Base-by-base conservation (phyloP, 441 rosid species). In the Pelargonium exstipulatum region DNA sequence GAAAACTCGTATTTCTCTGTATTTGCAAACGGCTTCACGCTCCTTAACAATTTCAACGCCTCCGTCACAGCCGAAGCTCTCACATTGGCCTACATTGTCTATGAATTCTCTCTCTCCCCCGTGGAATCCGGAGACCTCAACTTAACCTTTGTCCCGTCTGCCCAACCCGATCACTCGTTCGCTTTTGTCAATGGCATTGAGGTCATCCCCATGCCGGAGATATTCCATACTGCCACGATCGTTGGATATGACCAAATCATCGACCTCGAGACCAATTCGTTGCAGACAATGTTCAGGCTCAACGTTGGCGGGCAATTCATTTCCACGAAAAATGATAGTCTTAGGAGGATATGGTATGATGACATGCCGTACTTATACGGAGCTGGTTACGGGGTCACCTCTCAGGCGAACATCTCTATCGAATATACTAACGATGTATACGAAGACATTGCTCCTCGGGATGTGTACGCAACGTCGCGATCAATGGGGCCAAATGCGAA, bases 231-330 rank as follows among this genome's bases (percentile, higher is more conserved):
- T 2, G 97, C 87, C 40, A 90, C 81, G 79, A 96, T 95, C 40
- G 29, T 82, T 84, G 48, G 48, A 9, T 9, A 9, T 13, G 48
- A 9, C 48, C 48, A 43, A 43, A 2, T 2, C 48, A 10, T 43
- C 12, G 66, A 76, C 87, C 61, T 48, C 90, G 10, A 82, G 83
- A 74, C 12, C 48, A 43, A 96, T 12, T 77, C 90, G 2, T 45
- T 78, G 17, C 95, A 94, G 73, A 91, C 96, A n/a, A 90, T 91
- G 71, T 91, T 86, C 78, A 84, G 99, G 68, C 69, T 94, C 42
- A 94, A 91, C 82, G 81, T 86, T 87, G 99, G 95, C 13, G 99
- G 99, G 64, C 97, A 96, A 0, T 65, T 90, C 79, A 73, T 94
- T 81, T 83, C 97, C n/a, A 76, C 91, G 17, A 79, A 85, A 75